Evolutionary conservation across 495 filamentous ascomycete species (phyloP).

Genomic region (Extremus antarcticus): DNA sequence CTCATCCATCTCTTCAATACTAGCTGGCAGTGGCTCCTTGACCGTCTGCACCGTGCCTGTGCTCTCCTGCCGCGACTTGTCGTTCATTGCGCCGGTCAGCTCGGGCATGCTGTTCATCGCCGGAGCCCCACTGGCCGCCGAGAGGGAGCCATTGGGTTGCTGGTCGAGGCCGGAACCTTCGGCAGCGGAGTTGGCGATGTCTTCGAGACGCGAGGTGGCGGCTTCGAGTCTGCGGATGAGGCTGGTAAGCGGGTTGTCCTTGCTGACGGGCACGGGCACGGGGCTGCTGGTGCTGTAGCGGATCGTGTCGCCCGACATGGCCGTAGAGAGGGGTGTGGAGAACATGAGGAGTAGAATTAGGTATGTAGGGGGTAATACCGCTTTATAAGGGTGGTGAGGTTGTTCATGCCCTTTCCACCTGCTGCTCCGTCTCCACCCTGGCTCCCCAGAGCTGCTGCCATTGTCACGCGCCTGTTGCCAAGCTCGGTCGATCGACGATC

Average conservation of each 20-base stretch:
- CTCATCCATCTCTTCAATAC: slow-evolving; percentile 74
- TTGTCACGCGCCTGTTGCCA: background rate
- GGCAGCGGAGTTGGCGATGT: slow-evolving; percentile 70
- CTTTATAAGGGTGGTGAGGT: slow-evolving; percentile 94
- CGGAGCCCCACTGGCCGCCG: slow-evolving; percentile 26
- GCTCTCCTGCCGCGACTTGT: background rate
- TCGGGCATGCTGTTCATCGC: background rate
- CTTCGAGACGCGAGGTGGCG: slow-evolving; percentile 89
- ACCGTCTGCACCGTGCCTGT: background rate
- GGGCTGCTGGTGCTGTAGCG: slow-evolving; percentile 12
- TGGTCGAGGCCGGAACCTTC: slow-evolving; percentile 34
- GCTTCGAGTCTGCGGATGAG: slow-evolving; percentile 76
- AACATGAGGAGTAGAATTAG: no score
- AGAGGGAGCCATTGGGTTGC: slow-evolving; percentile 7
- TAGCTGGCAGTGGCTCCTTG: slow-evolving; percentile 47
- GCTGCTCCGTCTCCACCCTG: background rate
- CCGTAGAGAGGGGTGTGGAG: slow-evolving; percentile 15
- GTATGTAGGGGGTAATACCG: slow-evolving; percentile 56
- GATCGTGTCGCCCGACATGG: slow-evolving; percentile 15
- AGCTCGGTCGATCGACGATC: background rate
- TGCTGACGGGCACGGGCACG: slow-evolving; percentile 6
- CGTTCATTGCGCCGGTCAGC: background rate
- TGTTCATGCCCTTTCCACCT: slow-evolving; percentile 62
- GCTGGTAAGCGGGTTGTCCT: slow-evolving; percentile 32
- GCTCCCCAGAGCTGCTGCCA: background rate